Evolutionary conservation across 805 yeast genomes (phyloP).

Genomic region (Saccharomycopsis javanensis): DNA sequence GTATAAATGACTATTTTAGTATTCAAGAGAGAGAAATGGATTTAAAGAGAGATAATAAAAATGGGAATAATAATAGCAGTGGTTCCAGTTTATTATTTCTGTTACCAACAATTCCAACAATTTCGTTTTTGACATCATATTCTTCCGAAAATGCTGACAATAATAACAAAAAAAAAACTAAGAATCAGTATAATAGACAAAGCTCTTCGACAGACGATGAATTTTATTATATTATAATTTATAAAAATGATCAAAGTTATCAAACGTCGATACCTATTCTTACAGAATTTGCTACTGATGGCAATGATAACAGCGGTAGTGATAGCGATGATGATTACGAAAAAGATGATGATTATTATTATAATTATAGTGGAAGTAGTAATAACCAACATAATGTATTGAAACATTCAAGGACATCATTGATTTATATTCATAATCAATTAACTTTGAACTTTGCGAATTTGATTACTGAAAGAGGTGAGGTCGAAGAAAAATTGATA

Average conservation of each 20-base stretch:
- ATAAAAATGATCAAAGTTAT: conserved; percentile 13
- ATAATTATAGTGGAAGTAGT: background rate
- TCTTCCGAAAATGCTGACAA: background rate
- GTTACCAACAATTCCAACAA: background rate
- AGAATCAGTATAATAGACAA: background rate
- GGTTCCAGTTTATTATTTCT: background rate
- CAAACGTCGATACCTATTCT: conserved; percentile 19
- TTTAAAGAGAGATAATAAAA: background rate
- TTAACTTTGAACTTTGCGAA: background rate
- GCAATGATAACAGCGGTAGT: too few species aligned
- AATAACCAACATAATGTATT: background rate
- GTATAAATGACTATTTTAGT: conserved; percentile 13
- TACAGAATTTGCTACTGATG: conserved; percentile 3
- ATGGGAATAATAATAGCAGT: background rate
- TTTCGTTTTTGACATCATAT: background rate
- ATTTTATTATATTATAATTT: conserved; percentile 15
- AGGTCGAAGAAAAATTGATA: conserved; percentile 10
- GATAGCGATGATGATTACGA: background rate
- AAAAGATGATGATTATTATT: background rate
- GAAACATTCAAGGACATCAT: background rate
- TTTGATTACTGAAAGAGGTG: background rate
- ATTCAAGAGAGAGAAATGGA: background rate
- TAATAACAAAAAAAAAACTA: background rate
- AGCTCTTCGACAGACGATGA: background rate
- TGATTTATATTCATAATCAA: background rate